Base-by-base conservation (phyloP, 495 filamentous ascomycete species). In the Aspergillus leporis region DNA sequence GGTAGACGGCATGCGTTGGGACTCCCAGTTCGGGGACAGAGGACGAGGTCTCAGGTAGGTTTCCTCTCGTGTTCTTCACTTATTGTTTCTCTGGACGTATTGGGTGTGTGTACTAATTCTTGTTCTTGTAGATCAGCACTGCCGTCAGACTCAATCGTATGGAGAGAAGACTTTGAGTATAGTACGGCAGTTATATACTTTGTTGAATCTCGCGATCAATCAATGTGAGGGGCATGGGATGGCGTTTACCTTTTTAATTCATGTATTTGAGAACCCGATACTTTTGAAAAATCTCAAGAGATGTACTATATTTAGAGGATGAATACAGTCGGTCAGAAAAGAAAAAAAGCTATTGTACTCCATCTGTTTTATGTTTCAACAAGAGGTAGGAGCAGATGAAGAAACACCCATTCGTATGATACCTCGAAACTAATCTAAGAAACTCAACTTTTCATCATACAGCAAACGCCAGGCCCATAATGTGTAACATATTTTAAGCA, bases 1-100 rank as follows among this genome's bases (percentile, higher is more conserved):
- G 94, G 94, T 54, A 84, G 90, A 70, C 78, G 95, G 60, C 94
- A 98, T 81, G 93, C 92, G 40, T 87, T 96, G 84, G 83, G 85
- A 49, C 72, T 96, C 76, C 92, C 92, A 13, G 92, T 92, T 46
- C 80, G 92, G 57, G 93, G 93, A 66, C 94, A 98, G 75, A 82
- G 79, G 59, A 98, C 94, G 22, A 84, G 90, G 65, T 90, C 76
- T 64, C 92, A 95, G 78, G 86, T 63, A 55, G 84, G 75, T 65
- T 63, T 52, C 19, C 38, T 18, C 45, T 22, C 10, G 48, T n/a
- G 2, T 55, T n/a, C 14, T n/a, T 46, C 19, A 14, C 14, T n/a
- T 46, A n/a, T 31, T 60, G 28, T 55, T 55, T 47, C 10, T 57
- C 32, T 3, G 38, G 13, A 28, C 25, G 25, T 28, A 28, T 28